Percentiles rank a stretch among this genome's conserved stretches.
These are phyloP conservation scores for Gossypium longicalyx DNA, from an alignment of 345 rosid species.

Conservation along the genomic window DNA sequence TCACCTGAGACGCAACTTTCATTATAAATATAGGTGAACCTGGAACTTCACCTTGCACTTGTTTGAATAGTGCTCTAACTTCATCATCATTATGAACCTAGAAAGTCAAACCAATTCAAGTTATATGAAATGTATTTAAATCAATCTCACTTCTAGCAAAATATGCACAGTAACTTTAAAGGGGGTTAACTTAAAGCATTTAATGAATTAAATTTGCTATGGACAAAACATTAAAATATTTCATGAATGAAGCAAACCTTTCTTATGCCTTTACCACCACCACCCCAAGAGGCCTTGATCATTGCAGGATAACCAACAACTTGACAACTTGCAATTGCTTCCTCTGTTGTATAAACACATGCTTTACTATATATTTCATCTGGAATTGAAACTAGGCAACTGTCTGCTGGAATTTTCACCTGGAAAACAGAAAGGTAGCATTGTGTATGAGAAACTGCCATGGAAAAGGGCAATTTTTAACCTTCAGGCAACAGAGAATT, in stretches of 20 bases:
- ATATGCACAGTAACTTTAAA: conserved; percentile 1
- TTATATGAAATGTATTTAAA: background rate
- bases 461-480: background rate
- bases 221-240: conserved; percentile 1
- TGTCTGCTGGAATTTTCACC: conserved; percentile 77
- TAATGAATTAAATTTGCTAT: background rate
- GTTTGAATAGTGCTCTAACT: conserved; percentile 95
- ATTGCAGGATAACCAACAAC: conserved; percentile 99
- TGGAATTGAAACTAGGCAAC: conserved; percentile 77
- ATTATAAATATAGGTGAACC: conserved; percentile 99
- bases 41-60: conserved; percentile 99
- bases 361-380: conserved; percentile 91
- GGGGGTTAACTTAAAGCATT: background rate
- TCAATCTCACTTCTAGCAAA: conserved; percentile 13
- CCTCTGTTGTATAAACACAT: conserved; percentile 95
- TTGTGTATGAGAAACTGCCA: conserved; percentile 19
- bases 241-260: conserved; percentile 53
- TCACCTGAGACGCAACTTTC: conserved; percentile 99
- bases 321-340: conserved; percentile 95
- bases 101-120: conserved; percentile 8
- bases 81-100: conserved; percentile 98
- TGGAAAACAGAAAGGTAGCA: conserved; percentile 29
- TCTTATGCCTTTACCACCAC: conserved; percentile 99
- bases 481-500: conserved; percentile 19
- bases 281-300: conserved; percentile 99